Evolutionary conservation across 768 basidiomycete species (phyloP).

Genomic region (Termitomyces heimii): DNA sequence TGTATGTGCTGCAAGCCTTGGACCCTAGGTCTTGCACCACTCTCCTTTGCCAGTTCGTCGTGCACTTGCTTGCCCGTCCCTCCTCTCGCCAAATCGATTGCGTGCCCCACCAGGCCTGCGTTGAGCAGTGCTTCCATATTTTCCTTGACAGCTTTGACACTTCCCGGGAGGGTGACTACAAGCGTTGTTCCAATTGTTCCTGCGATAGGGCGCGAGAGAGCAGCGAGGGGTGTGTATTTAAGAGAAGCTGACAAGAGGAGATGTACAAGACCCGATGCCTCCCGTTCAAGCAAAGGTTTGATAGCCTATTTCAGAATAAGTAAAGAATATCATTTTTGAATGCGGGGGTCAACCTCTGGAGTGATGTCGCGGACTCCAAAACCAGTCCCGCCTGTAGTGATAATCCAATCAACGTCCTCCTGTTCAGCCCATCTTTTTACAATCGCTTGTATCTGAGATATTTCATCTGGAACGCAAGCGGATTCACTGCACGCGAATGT

Average conservation of each 20-base stretch:
- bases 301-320: constrained; percentile 38
- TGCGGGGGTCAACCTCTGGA: constrained; percentile 55
- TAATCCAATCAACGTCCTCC: constrained; percentile 59
- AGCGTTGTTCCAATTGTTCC: constrained; percentile 65
- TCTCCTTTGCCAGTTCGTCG: constrained; percentile 32
- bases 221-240: constrained; percentile 71
- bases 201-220: constrained; percentile 78
- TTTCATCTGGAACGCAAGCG: constrained; percentile 64
- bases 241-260: constrained; percentile 66
- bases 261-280: constrained; percentile 69
- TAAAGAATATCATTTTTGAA: not conserved
- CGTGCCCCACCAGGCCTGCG: constrained; percentile 58
- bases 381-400: constrained; percentile 87
- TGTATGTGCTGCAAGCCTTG: constrained; percentile 28
- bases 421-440: constrained; percentile 41
- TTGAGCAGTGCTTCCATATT: constrained; percentile 59
- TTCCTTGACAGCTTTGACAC: constrained; percentile 80
- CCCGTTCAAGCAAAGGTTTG: constrained; percentile 55
- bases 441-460: constrained; percentile 37
- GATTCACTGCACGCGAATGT: constrained; percentile 31
- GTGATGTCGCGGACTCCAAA: constrained; percentile 78
- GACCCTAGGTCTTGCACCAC: constrained; percentile 17
- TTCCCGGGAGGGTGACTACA: constrained; percentile 79
- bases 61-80: constrained; percentile 61
- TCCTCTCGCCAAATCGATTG: constrained; percentile 66